These are phyloP conservation scores for Clonostachys solani DNA, from an alignment of 2,329 filamentous ascomycete genomes.

Conservation along the genomic window DNA sequence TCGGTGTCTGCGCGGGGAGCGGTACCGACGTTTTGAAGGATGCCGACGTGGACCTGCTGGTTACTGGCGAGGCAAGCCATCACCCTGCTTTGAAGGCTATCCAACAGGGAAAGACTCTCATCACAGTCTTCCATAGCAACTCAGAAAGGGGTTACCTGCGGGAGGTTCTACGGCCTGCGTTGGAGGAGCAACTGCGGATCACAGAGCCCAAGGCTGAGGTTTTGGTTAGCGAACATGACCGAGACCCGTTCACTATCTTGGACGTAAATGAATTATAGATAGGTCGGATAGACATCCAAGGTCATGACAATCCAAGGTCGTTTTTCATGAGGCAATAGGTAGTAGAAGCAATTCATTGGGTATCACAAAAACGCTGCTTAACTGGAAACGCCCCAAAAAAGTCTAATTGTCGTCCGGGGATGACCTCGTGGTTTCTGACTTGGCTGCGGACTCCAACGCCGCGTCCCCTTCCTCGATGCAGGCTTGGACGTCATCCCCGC, in stretches of 20 bases:
- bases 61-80: constrained; percentile 92
- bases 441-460: constrained; percentile 24
- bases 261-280: constrained; percentile 34
- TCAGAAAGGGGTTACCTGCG: constrained; percentile 81
- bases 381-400: background rate
- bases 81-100: constrained; percentile 86
- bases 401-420: constrained; percentile 10
- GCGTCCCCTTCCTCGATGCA: constrained; percentile 52
- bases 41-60: constrained; percentile 70
- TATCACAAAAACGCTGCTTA: constrained; percentile 1
- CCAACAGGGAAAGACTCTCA: constrained; percentile 76
- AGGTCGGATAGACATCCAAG: background rate
- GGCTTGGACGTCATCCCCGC: constrained; percentile 48
- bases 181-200: constrained; percentile 54
- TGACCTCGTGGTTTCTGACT: constrained; percentile 5
- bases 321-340: background rate
- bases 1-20: constrained; percentile 87
- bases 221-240: constrained; percentile 72
- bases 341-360: background rate
- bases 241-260: constrained; percentile 84
- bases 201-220: constrained; percentile 54
- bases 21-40: constrained; percentile 73
- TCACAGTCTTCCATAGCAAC: constrained; percentile 89
- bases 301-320: background rate
- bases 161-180: constrained; percentile 61